phyloP scores from a whole-genome alignment of 768 basidiomycete genomes.

The Psilocybe azurescens region DNA sequence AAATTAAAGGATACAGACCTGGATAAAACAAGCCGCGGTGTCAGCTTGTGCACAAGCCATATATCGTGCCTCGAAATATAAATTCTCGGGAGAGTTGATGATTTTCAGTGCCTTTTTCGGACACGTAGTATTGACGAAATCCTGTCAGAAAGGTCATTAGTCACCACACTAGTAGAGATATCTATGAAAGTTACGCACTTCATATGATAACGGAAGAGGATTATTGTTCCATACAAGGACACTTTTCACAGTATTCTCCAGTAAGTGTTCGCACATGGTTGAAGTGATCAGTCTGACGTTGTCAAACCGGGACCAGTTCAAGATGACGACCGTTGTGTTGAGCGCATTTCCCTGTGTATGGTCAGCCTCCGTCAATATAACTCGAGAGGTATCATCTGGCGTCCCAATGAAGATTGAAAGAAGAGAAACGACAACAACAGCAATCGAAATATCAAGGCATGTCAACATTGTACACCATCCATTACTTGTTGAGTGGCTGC shows the following conservation, averaged over 20 bases:
- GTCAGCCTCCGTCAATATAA: not conserved
- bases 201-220: slow-evolving; percentile 42
- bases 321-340: slow-evolving; percentile 59
- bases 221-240: slow-evolving; percentile 72
- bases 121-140: slow-evolving; percentile 47
- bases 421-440: slow-evolving; percentile 1
- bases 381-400: not conserved
- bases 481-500: not conserved
- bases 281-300: slow-evolving; percentile 64
- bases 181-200: slow-evolving; percentile 38
- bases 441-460: not conserved
- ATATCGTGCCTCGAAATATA: slow-evolving; percentile 68
- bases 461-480: not conserved
- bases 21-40: slow-evolving; percentile 66
- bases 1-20: slow-evolving; percentile 37
- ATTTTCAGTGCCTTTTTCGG: slow-evolving; percentile 50
- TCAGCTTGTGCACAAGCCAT: slow-evolving; percentile 56
- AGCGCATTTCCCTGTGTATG: not conserved
- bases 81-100: slow-evolving; percentile 59
- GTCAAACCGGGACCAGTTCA: slow-evolving; percentile 71
- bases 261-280: slow-evolving; percentile 50
- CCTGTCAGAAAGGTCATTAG: slow-evolving; percentile 31
- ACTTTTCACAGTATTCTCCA: slow-evolving; percentile 50
- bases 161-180: not conserved
- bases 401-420: not conserved